These are phyloP conservation scores for Penicillium frequentans DNA, from an alignment of 2,329 filamentous ascomycete genomes.

Conservation along the genomic window DNA sequence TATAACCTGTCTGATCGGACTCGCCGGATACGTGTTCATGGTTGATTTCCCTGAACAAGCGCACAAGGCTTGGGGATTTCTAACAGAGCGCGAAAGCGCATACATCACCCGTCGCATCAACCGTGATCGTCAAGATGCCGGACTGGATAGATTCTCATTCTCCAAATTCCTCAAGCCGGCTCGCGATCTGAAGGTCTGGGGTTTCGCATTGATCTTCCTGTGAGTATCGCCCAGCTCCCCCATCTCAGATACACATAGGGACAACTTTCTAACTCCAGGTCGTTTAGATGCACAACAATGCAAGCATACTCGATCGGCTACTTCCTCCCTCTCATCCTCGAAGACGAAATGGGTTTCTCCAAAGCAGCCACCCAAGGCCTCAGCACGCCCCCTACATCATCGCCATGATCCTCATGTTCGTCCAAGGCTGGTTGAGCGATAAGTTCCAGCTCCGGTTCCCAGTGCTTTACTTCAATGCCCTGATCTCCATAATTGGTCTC, in stretches of 20 bases:
- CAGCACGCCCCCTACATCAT: background rate
- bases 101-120: background rate
- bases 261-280: background rate
- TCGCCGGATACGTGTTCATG: background rate
- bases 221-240: background rate
- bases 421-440: background rate
- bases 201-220: background rate
- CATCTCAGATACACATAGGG: background rate
- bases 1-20: background rate
- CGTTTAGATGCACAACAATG: background rate
- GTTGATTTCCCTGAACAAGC: conserved; percentile 2
- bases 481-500: background rate
- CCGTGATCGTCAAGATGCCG: conserved; percentile 1
- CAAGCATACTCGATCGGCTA: conserved; percentile 4
- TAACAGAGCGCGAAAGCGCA: background rate
- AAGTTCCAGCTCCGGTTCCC: background rate
- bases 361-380: background rate
- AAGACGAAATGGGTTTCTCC: conserved; percentile 1
- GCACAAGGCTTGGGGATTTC: conserved; percentile 2
- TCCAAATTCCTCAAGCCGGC: background rate
- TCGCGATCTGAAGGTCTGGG: background rate
- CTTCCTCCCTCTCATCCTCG: conserved; percentile 3
- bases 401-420: conserved; percentile 2
- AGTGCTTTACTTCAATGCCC: background rate
- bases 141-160: background rate